Percentiles rank a stretch among this genome's conserved stretches.
phyloP scores from a whole-genome alignment of 192 early-diverging fungal genomes.

The Coemansia sp. region DNA sequence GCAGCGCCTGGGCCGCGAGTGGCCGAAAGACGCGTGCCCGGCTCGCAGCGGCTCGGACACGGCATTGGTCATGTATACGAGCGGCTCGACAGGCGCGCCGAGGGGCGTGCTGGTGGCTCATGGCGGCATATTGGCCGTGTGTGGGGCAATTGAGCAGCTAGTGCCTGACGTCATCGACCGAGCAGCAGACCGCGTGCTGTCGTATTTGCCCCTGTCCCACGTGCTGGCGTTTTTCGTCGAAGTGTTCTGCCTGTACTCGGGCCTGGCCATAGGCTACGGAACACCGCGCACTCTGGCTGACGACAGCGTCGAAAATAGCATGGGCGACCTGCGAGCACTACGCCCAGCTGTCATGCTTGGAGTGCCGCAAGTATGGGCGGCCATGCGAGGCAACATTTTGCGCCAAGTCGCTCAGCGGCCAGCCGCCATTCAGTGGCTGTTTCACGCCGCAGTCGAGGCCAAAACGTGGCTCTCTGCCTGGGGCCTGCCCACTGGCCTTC shows the following conservation, averaged over 20 bases:
- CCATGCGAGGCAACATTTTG: slow-evolving; percentile 84
- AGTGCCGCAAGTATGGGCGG: slow-evolving; percentile 86
- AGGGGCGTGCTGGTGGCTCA: slow-evolving; percentile 91
- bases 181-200: slow-evolving; percentile 67
- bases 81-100: slow-evolving; percentile 88
- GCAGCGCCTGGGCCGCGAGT: slow-evolving; percentile 58
- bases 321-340: slow-evolving; percentile 80
- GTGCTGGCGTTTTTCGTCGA: slow-evolving; percentile 89
- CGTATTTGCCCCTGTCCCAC: slow-evolving; percentile 90
- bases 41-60: slow-evolving; percentile 70
- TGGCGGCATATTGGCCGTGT: slow-evolving; percentile 74
- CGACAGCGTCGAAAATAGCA: slow-evolving; percentile 68
- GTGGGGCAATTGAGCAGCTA: slow-evolving; percentile 59
- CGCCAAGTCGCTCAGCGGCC: slow-evolving; percentile 64
- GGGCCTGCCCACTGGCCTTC: slow-evolving; percentile 65
- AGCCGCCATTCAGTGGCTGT: slow-evolving; percentile 65
- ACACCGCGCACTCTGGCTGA: slow-evolving; percentile 75
- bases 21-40: slow-evolving; percentile 65
- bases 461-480: slow-evolving; percentile 65
- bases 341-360: slow-evolving; percentile 80
- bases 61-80: slow-evolving; percentile 91
- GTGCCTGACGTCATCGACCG: slow-evolving; percentile 48
- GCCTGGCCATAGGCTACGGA: slow-evolving; percentile 70
- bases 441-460: slow-evolving; percentile 73
- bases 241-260: slow-evolving; percentile 68